Base-by-base conservation (phyloP, 371 early-diverging fungal genomes). In the Mortierella sp. region DNA sequence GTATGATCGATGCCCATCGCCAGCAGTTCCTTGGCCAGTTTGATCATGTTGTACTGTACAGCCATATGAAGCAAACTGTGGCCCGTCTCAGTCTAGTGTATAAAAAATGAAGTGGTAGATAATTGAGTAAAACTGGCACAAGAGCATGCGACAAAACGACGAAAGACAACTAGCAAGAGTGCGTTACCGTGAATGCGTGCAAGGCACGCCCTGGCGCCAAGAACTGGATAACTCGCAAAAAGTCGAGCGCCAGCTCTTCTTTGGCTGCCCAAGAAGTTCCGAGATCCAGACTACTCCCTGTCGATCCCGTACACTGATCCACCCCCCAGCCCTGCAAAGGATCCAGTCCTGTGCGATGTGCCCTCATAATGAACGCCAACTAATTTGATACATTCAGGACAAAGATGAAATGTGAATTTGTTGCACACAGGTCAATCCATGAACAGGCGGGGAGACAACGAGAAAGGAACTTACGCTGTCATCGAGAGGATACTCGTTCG, bases 1-100 rank as follows among this genome's bases (percentile, higher is more conserved):
- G 78, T 79, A 29, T 83, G 76, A 50, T 83, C 83, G 19, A 83
- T 83, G 2, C 83, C 83, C 83, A 83, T 83, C 11, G 26, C 70
- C 16, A 83, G 19, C 2, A 83, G 66, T 31, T 78, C 79, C n/a
- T 52, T 68, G 7, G 66, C 73, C 14, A 83, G 73, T 2, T 64
- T 43, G 0, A 39, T 24, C 76, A 78, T 75, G 44, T 73, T 70
- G 19, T 48, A 41, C 16, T 83, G 76, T 1, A 63, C 75, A 26
- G 83, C 83, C 66, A 78, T 40, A 31, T 83, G 83, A 10, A 83
- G 66, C 43, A 78, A 29, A 0, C 79, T 83, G 43, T 79, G 79
- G 31, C 83, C 83, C 7, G 70, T 69, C 13, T 78, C 79, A n/a
- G 69, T 76, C 83, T 82, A 64, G 8, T 14, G n/a, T 16, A 47